Base-by-base conservation (phyloP, 257 asterid species). In the Capsicum pubescens region DNA sequence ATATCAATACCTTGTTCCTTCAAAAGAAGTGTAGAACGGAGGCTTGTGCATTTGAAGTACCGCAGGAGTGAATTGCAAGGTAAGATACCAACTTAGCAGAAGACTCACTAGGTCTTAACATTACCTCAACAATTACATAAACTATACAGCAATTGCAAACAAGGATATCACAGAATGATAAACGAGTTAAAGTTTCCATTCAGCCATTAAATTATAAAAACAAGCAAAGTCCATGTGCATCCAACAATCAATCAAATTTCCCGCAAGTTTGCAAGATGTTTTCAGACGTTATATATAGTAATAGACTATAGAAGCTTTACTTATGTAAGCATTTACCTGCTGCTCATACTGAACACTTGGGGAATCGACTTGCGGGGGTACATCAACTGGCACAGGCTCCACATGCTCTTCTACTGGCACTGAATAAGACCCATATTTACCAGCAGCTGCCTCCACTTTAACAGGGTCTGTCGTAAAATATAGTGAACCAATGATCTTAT, bases 401-500 rank as follows among this genome's bases (percentile, higher is more conserved):
- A 84, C 81, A 32, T 91, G 74, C 36, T 84, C 91, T 32, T 91
- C 90, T 48, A 83, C 89, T 1, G 95, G 95, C 80, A 88, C 90
- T 84, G 92, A 93, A 81, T 90, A 93, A 77, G 97, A 89, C 44
- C 87, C 87, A 84, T 90, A 91, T 80, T 87, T 91, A 12, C 92
- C 92, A 12, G 92, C 92, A 84, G 93, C 92, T 77, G 93, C 92
- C 12, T 87, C 92, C 88, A 93, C 87, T 84, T 92, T 94, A 86
- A 81, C 88, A 44, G 95, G 93, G 84, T 87, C 91, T 26, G 88
- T 83, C 7, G 92, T 91, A 83, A 88, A 90, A 87, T 90, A 94
- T 16, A 94, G 97, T 0, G 99, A 94, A 42, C 92, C 92, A 94
- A 93, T 90, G 26, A 95, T 92, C 87, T 88, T 93, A 67, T 91